These are phyloP conservation scores for Torulaspora pretoriensis DNA, from an alignment of 1,139 yeast species.

Conservation along the genomic window DNA sequence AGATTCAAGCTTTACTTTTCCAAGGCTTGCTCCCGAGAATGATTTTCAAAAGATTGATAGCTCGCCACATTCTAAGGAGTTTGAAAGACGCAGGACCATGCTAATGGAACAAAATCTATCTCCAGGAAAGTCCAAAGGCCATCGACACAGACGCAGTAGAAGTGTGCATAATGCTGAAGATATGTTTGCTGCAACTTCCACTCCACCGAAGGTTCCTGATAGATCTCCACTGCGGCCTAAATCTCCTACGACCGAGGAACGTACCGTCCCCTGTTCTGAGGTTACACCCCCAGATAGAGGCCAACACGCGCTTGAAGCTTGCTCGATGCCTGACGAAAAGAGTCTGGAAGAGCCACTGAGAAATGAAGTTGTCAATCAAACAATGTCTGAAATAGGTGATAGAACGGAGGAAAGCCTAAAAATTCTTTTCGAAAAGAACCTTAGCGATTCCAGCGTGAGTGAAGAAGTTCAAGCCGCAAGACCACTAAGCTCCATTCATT, in stretches of 20 bases:
- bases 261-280: background rate
- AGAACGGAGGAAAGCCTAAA: constrained; percentile 16
- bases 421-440: constrained; percentile 5
- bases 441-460: background rate
- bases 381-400: background rate
- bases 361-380: background rate
- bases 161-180: constrained; percentile 24
- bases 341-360: background rate
- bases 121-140: constrained; percentile 15
- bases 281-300: background rate
- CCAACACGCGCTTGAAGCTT: background rate
- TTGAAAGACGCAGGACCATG: constrained; percentile 25
- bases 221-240: constrained; percentile 25
- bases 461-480: constrained; percentile 1
- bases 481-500: constrained; percentile 29
- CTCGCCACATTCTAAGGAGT: constrained; percentile 13
- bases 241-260: constrained; percentile 12
- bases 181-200: constrained; percentile 14
- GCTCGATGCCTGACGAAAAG: constrained; percentile 6
- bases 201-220: constrained; percentile 20
- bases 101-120: constrained; percentile 16
- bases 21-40: constrained; percentile 7
- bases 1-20: constrained; percentile 26
- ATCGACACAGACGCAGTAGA: constrained; percentile 32
- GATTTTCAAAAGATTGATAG: constrained; percentile 21